Evolutionary conservation across 257 asterid species (phyloP).

Genomic region (Voacanga thouarsii): DNA sequence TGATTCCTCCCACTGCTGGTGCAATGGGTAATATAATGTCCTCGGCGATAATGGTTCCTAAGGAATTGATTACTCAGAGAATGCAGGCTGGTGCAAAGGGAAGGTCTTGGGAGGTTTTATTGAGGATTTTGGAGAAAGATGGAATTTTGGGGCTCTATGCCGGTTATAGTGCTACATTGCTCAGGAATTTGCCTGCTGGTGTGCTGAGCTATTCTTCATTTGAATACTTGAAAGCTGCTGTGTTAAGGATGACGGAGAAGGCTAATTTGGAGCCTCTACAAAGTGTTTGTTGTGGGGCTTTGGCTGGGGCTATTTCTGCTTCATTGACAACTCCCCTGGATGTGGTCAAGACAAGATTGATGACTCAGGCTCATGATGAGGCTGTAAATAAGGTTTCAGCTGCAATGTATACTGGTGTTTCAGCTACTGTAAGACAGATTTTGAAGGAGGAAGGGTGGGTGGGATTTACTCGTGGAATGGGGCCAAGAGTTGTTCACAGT

Average conservation of each 20-base stretch:
- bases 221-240: slow-evolving; percentile 87
- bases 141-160: slow-evolving; percentile 89
- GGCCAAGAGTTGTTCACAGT: slow-evolving; percentile 89
- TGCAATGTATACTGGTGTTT: slow-evolving; percentile 56
- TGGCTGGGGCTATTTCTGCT: slow-evolving; percentile 96
- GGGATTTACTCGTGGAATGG: slow-evolving; percentile 93
- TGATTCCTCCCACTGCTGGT: slow-evolving; percentile 97
- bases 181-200: slow-evolving; percentile 93
- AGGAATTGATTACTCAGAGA: slow-evolving; percentile 87
- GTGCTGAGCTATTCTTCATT: slow-evolving; percentile 92
- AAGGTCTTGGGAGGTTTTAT: slow-evolving; percentile 82
- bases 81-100: slow-evolving; percentile 99
- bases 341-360: slow-evolving; percentile 93
- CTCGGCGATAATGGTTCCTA: slow-evolving; percentile 96
- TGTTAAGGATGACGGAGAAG: slow-evolving; percentile 47
- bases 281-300: slow-evolving; percentile 89
- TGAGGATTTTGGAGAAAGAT: slow-evolving; percentile 80
- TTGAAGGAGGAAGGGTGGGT: slow-evolving; percentile 91
- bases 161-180: slow-evolving; percentile 90
- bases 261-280: slow-evolving; percentile 71
- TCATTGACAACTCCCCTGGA: slow-evolving; percentile 93
- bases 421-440: slow-evolving; percentile 65
- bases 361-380: slow-evolving; percentile 84
- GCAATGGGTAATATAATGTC: slow-evolving; percentile 96
- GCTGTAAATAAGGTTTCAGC: slow-evolving; percentile 59